A percentile compares a stretch with the other conserved stretches of the same genome.
Conservation (phyloP, 2,329 filamentous ascomycete species). For the Talaromyces pinophilus region DNA sequence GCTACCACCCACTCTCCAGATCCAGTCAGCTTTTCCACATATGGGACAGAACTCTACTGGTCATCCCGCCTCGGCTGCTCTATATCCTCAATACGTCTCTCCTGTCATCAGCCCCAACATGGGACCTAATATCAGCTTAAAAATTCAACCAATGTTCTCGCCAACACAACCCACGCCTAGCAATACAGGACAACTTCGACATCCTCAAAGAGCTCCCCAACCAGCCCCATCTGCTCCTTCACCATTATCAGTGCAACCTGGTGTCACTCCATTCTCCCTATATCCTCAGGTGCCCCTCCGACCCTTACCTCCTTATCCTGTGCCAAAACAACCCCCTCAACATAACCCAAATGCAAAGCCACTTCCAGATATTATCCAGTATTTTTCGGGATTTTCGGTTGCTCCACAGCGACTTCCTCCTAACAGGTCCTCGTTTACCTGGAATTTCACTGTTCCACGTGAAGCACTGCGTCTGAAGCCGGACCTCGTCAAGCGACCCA, state of each 20-base stretch:
- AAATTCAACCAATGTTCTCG: background rate
- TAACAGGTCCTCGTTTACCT: conserved; percentile 31
- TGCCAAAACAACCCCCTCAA: background rate
- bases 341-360: background rate
- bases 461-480: conserved; percentile 39
- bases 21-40: conserved; percentile 1
- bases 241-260: background rate
- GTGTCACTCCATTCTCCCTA: background rate
- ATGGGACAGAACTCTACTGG: background rate
- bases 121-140: background rate
- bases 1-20: background rate
- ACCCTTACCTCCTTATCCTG: background rate
- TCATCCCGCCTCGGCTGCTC: background rate
- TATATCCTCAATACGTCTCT: conserved; percentile 4
- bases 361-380: conserved; percentile 34
- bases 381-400: conserved; percentile 37
- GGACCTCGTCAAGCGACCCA: conserved; percentile 18
- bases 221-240: background rate
- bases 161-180: conserved; percentile 3
- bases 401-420: conserved; percentile 34
- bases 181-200: background rate
- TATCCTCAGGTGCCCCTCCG: background rate
- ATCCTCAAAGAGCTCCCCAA: background rate
- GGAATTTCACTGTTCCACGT: conserved; percentile 40
- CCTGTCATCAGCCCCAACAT: conserved; percentile 1